These are phyloP conservation scores for Phaeosphaeriaceae sp. DNA, from an alignment of 2,329 filamentous ascomycete genomes.

Conservation along the genomic window DNA sequence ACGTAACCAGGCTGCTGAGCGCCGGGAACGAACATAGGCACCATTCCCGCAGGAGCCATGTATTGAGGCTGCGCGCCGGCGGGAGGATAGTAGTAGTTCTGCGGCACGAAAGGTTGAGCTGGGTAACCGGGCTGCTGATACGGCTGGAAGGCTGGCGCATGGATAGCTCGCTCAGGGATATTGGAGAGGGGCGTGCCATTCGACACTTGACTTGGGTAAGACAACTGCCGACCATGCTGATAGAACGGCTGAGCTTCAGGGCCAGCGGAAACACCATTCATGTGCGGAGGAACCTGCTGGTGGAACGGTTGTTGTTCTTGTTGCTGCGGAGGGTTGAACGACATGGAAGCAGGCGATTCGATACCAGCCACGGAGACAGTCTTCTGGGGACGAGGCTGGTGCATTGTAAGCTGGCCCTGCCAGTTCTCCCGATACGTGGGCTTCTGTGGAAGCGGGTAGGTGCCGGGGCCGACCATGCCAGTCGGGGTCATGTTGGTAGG, in stretches of 20 bases:
- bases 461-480: slow-evolving; percentile 54
- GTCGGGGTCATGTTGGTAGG: slow-evolving; percentile 29
- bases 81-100: slow-evolving; percentile 70
- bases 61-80: slow-evolving; percentile 48
- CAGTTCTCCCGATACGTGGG: slow-evolving; percentile 68
- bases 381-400: slow-evolving; percentile 95
- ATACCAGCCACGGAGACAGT: slow-evolving; percentile 91
- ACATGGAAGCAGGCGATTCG: slow-evolving; percentile 76
- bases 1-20: slow-evolving; percentile 58
- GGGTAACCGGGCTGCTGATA: slow-evolving; percentile 65
- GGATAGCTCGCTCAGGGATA: slow-evolving; percentile 90
- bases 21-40: slow-evolving; percentile 66
- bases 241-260: slow-evolving; percentile 57
- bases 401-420: slow-evolving; percentile 74
- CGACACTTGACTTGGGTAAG: slow-evolving; percentile 74
- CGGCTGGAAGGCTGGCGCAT: slow-evolving; percentile 85
- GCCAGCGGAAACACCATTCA: slow-evolving; percentile 65
- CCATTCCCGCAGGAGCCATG: slow-evolving; percentile 56
- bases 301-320: slow-evolving; percentile 88
- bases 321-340: slow-evolving; percentile 66
- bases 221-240: slow-evolving; percentile 71
- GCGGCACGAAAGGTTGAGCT: slow-evolving; percentile 51
- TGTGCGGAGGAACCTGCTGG: slow-evolving; percentile 86
- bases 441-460: slow-evolving; percentile 62
- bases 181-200: slow-evolving; percentile 85